Evolutionary conservation across 208 protist species (phyloP).

Genomic region (Naegleria fowleri): DNA sequence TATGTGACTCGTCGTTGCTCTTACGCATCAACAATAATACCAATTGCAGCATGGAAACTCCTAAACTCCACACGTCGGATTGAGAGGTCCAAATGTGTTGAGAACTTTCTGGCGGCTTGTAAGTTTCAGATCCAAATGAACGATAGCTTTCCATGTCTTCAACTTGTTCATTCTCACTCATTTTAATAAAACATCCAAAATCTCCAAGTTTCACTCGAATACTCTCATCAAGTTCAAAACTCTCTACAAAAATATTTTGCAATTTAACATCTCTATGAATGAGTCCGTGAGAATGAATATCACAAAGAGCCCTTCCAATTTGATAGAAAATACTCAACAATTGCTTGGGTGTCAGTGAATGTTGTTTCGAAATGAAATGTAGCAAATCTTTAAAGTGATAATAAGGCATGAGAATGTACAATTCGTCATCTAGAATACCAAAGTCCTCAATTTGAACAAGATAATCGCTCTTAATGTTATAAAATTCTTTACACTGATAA

Average conservation of each 20-base stretch:
- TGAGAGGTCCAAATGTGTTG: background rate
- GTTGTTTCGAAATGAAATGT: background rate
- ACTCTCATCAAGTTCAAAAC: background rate
- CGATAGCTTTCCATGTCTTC: background rate
- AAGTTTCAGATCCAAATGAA: background rate
- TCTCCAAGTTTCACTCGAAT: background rate
- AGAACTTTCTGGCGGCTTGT: background rate
- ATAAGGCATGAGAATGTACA: background rate
- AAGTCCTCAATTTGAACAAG: background rate
- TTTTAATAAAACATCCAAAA: background rate
- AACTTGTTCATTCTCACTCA: background rate
- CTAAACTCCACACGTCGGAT: background rate
- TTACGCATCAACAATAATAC: background rate
- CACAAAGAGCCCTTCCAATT: background rate
- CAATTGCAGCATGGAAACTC: background rate
- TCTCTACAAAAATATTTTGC: background rate
- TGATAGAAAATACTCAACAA: background rate
- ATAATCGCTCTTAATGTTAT: background rate
- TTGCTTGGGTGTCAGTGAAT: background rate
- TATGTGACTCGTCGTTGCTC: background rate
- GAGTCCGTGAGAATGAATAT: background rate
- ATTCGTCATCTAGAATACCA: background rate
- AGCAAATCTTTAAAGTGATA: background rate
- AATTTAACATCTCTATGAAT: conserved; percentile 10
- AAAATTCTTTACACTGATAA: background rate